Conservation (phyloP, 2,329 filamentous ascomycete species). For the Truncatella angustata region DNA sequence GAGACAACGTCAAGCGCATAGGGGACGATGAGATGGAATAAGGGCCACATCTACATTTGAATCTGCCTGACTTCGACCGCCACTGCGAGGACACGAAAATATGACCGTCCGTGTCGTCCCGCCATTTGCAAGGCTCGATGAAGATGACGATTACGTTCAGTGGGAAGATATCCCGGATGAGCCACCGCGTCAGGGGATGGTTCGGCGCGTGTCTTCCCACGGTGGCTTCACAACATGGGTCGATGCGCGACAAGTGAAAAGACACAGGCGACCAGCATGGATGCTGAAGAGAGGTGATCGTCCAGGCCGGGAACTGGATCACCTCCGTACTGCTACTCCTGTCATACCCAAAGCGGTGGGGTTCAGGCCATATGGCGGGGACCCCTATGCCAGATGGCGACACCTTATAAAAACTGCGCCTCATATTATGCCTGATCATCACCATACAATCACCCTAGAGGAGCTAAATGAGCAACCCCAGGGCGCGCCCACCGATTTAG, state of each 20-base stretch:
- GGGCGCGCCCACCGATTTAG: background rate
- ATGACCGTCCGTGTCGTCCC: conserved; percentile 2
- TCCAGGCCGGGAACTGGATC: conserved; percentile 57
- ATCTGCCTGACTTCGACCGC: background rate
- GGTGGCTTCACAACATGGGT: conserved; percentile 34
- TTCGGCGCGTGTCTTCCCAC: conserved; percentile 30
- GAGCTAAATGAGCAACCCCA: conserved; percentile 31
- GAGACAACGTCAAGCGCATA: too few relatives aligned
- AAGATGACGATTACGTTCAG: background rate
- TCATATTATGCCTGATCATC: conserved; percentile 43
- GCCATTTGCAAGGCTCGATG: conserved; percentile 1
- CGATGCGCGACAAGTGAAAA: conserved; percentile 28
- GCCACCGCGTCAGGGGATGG: conserved; percentile 14
- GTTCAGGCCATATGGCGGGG: conserved; percentile 38
- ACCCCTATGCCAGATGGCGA: conserved; percentile 46
- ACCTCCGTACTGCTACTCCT: conserved; percentile 56
- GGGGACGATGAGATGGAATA: background rate
- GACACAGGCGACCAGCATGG: conserved; percentile 43
- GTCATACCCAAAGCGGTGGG: conserved; percentile 52
- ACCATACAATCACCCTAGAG: conserved; percentile 20
- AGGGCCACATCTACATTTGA: background rate
- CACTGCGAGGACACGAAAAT: background rate
- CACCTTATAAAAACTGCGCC: conserved; percentile 53
- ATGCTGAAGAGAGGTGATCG: conserved; percentile 43
- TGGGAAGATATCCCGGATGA: conserved; percentile 3